Conservation (phyloP, 2,329 filamentous ascomycete species). For the Alternaria metachromatica region DNA sequence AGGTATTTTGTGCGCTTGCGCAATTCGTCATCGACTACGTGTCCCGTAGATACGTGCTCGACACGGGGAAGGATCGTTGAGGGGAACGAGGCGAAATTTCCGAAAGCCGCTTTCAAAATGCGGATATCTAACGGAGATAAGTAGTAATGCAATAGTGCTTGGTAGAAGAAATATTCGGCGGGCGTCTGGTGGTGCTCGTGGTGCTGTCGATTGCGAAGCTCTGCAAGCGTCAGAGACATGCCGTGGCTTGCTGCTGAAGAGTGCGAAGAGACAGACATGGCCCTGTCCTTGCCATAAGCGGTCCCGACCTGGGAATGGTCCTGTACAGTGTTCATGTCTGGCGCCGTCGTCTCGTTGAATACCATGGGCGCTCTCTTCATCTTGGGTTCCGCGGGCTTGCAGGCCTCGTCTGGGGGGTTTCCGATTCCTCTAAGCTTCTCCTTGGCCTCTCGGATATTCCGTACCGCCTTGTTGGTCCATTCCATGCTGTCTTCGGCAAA, state of each 20-base stretch:
- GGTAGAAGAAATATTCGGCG: slow-evolving; percentile 83
- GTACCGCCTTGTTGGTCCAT: slow-evolving; percentile 86
- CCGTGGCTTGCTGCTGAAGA: slow-evolving; percentile 38
- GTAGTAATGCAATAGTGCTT: slow-evolving; percentile 85
- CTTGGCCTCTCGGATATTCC: slow-evolving; percentile 74
- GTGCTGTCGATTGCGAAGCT: slow-evolving; percentile 54
- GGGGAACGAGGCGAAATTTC: slow-evolving; percentile 80
- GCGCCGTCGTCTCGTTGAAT: slow-evolving; percentile 57
- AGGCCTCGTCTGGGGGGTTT: slow-evolving; percentile 64
- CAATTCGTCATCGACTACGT: slow-evolving; percentile 84
- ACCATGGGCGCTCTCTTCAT: slow-evolving; percentile 57
- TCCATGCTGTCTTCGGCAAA: slow-evolving; percentile 87
- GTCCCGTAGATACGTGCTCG: slow-evolving; percentile 86
- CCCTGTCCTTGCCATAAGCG: slow-evolving; percentile 20
- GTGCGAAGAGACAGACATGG: slow-evolving; percentile 40
- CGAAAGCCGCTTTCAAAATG: slow-evolving; percentile 88
- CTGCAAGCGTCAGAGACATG: slow-evolving; percentile 53
- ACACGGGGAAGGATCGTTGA: slow-evolving; percentile 85
- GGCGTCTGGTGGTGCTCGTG: slow-evolving; percentile 55
- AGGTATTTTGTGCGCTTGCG: slow-evolving; percentile 87
- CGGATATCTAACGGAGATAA: slow-evolving; percentile 90
- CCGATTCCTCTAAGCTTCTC: slow-evolving; percentile 75
- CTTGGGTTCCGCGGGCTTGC: slow-evolving; percentile 59
- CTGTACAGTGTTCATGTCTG: slow-evolving; percentile 60
- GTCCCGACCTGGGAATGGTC: slow-evolving; percentile 34